Evolutionary conservation across 2,329 filamentous ascomycete species (phyloP), one percentile per base, ranked within the genome.

Genomic region (Fusarium sp.): DNA sequence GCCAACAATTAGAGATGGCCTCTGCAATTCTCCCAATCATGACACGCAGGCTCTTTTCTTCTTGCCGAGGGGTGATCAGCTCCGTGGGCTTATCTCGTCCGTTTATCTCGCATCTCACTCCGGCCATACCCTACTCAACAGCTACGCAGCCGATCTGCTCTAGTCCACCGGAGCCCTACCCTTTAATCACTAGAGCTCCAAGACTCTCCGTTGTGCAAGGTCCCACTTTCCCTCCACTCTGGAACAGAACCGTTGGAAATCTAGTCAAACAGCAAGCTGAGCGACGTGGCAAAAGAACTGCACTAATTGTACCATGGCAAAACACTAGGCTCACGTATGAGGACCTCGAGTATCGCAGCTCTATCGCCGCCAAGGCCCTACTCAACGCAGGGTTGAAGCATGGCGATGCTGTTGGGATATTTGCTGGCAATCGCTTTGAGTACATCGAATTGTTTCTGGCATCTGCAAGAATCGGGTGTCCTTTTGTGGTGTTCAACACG

Each of bases 1-100:
- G 0, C 13, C 5, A 22, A 28, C 8, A 22, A 5, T 15, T 5
- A 8, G 14, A 28, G 8, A 28, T 28, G 24, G 6, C 4, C 1
- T 22, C 13, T 8, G 8, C 8, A 8, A 10, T 15, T 15, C 5
- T 28, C 44, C 13, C 44, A 11, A 47, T 5, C 0, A 47, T 47
- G 24, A 28, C 18, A 15, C 44, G 12, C 13, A 47, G 18, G 12
- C 8, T 13, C 6, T 2, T 22, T 15, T 5, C 13, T 47, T 32
- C 20, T 18, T 24, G 15, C 11, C 7, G 18, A 0, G 28, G 15
- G 3, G 47, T 13, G 4, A 13, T n/a, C 3, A 32, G 4, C 10
- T 2, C 5, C 5, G 2, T 50, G 10, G 6, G 15, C 11, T 1
- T 17, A 2, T 20, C 20, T 17, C 22, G 22, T 18, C 20, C 7